Base-by-base conservation (phyloP, 306 rosid genomes). In the Hippophae gyantsensis region DNA sequence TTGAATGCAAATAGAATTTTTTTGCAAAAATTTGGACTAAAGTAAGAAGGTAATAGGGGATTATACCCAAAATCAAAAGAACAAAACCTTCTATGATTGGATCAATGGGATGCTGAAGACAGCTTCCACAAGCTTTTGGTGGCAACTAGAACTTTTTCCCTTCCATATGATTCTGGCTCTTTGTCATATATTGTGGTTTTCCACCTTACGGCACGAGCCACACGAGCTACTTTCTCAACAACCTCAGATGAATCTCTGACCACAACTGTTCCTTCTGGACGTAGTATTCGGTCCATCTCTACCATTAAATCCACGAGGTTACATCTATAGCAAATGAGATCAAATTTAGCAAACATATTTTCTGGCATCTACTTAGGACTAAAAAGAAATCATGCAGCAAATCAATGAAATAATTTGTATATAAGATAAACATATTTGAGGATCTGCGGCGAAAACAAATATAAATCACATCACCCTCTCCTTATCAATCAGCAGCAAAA, bases 271-370 rank as follows among this genome's bases (percentile, higher is more conserved):
- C 99, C 99, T 79, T 84, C 90, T 0, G 99, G 99, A 6, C 99
- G 94, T 76, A 93, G 57, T 47, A 93, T 80, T 46, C 97, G 82
- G 58, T 93, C 99, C 53, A 93, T 77, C 80, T 93, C 99, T 18
- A 86, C 97, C 90, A 93, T 76, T 78, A 93, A 80, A 74, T 93
- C 99, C 62, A 93, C 86, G 46, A 88, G 86, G 85, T 72, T 84
- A 65, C 99, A 93, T 76, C 99, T 93, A 69, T 46, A 61, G 57
- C 72, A 59, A 56, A 51, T 26, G 56, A 10, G 50, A 48, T 2
- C 23, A 18, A 18, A 32, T 2, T 32, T 9, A 52, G 58, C 43
- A 64, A 62, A 48, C 47, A 18, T n/a, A 32, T 18, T 18, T n/a
- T 62, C 18, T 48, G 23, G 23, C 23, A 18, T 18, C 18, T 18